Evolutionary conservation across 1,284 basidiomycete genomes (phyloP), one percentile per base, ranked within the genome.

Genomic region (Sporisorium iseilematis-ciliati): DNA sequence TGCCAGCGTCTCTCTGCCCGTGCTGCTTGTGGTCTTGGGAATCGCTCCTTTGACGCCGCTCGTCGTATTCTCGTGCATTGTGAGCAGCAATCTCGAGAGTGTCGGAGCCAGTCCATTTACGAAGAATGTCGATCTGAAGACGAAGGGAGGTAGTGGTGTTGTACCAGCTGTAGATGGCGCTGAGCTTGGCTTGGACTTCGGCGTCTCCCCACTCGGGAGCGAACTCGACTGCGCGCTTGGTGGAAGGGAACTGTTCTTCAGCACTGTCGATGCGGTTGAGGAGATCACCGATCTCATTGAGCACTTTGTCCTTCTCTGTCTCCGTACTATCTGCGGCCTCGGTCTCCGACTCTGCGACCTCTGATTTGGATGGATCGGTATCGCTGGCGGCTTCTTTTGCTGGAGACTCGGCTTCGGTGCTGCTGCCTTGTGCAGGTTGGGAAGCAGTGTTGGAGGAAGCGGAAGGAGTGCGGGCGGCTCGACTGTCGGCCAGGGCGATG

Each of bases 161-260:
- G 70, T 78, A 80, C 83, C 83, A 85, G 49, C 76, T 72, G 66
- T 82, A 80, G n/a, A 85, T 71, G 14, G 78, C 79, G 5, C 48
- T 71, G 20, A 85, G 75, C 67, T 82, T 84, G 26, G 64, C 50
- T 54, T 81, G 83, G 7, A 84, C 54, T 23, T 65, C 72, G 3
- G 54, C 26, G 29, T 73, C 58, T 12, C 65, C 75, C 83, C 83
- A 85, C 20, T 78, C 79, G 4, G 83, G 83, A 11, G 73, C 77
- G 21, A 72, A 60, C n/a, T 80, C 75, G 23, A 76, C 33, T 14
- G 81, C 66, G 48, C 81, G 79, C 33, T 63, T 76, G n/a, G 60
- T 72, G 35, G 78, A 79, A 0, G 83, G 82, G 54, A 85, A 85
- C 21, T 83, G 82, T 38, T 77, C 69, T 58, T 84, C 82, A 33